Evolutionary conservation across 768 basidiomycete species (phyloP), one percentile per base, ranked within the genome.

Genomic region (Agaricus bisporus): DNA sequence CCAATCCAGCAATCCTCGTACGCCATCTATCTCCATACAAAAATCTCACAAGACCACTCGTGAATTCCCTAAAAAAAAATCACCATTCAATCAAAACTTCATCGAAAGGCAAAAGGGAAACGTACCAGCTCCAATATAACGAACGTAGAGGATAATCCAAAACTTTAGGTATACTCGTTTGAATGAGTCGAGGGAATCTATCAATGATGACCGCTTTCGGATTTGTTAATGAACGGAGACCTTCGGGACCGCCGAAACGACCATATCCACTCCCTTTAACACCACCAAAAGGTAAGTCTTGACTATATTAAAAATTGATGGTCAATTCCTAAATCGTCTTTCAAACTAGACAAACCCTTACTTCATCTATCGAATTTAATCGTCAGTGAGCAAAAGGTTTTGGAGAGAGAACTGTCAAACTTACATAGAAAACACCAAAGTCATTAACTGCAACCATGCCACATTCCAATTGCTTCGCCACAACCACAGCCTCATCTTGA

Each of bases 401-500:
- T 32, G 26, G 11, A 3, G 15, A 25, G 38, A 44, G 36, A 22
- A 42, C 5, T 9, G 57, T 32, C 32, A 26, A 20, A 74, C 84
- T 73, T 63, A 90, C 84, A 64, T 93, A 92, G 70, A 85, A 92
- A 7, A 88, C 86, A 11, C 81, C 93, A 64, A 92, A 97, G 71
- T 98, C 97, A 61, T 98, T 98, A 57, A 97, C 77, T 17, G 94
- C 86, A 3, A 98, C 95, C 97, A 99, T 98, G 43, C 95, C 95
- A 61, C 92, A 95, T 49, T 95, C 83, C 48, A 99, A 72, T 45
- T 75, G 72, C 59, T 83, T 83, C 26, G 94, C 94, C 18, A 98
- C 86, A 45, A 85, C 73, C 49, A 91, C 60, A 63, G 91, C 93
- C 41, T 87, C 72, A 38, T 79, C 77, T 65, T 88, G 86, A 63